Conservation (phyloP, 164 flowering plant genomes). For the Vitis labrusca region DNA sequence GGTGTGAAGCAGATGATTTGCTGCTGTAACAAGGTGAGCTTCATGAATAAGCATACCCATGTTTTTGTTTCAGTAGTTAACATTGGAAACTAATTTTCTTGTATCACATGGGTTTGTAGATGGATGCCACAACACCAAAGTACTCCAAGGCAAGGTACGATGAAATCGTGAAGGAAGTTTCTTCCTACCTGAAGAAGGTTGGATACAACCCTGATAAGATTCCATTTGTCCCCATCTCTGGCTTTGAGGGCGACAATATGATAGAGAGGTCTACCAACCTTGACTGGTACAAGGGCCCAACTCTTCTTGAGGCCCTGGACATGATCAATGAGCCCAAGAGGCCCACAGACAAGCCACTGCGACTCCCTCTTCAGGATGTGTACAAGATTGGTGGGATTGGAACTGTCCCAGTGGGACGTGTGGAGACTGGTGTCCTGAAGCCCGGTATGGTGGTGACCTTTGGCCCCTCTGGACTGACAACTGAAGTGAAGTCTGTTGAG, state of each 20-base stretch:
- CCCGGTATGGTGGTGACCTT: slow-evolving; percentile 77
- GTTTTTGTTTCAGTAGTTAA: not conserved
- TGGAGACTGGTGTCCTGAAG: slow-evolving; percentile 62
- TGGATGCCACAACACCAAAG: slow-evolving; percentile 78
- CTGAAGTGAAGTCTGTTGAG: slow-evolving; percentile 77
- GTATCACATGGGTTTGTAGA: slow-evolving; percentile 21
- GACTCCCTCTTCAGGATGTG: slow-evolving; percentile 73
- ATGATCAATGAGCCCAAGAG: slow-evolving; percentile 59
- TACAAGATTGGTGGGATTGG: slow-evolving; percentile 80
- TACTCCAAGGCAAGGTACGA: slow-evolving; percentile 72
- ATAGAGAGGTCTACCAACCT: slow-evolving; percentile 57
- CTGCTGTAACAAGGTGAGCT: slow-evolving; percentile 72
- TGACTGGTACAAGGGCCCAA: slow-evolving; percentile 84
- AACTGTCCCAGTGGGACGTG: slow-evolving; percentile 71
- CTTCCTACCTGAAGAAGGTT: slow-evolving; percentile 46
- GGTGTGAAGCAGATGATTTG: slow-evolving; percentile 88
- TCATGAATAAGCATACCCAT: too few species aligned
- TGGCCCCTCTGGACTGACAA: slow-evolving; percentile 63
- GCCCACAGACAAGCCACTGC: slow-evolving; percentile 77
- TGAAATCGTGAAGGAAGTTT: slow-evolving; percentile 54
- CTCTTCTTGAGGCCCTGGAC: slow-evolving; percentile 72
- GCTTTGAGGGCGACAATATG: slow-evolving; percentile 51
- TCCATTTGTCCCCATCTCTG: slow-evolving; percentile 44
- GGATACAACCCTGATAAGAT: slow-evolving; percentile 50
- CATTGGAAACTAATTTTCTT: not conserved